A percentile compares a stretch with the other conserved stretches of the same genome.
These are phyloP conservation scores for Brassica balearica DNA, from an alignment of 441 rosid genomes.

Conservation along the genomic window DNA sequence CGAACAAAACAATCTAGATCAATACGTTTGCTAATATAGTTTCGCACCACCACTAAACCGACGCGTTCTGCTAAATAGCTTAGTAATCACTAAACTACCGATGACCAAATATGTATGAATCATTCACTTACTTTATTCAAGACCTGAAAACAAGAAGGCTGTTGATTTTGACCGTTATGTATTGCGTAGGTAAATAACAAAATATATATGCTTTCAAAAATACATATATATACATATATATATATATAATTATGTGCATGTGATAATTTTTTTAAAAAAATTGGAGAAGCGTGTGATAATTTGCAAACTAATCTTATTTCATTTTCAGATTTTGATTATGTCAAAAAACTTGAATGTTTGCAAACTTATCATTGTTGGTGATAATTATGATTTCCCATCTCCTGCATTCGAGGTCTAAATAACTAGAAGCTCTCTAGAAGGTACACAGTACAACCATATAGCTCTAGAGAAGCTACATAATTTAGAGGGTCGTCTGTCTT, in stretches of 20 bases:
- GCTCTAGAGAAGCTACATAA: not conserved
- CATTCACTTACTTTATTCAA: not conserved
- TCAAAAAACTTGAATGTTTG: not conserved
- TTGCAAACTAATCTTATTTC: not conserved
- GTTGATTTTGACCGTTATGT: not conserved
- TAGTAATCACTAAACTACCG: too few species aligned
- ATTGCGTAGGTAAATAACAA: not conserved
- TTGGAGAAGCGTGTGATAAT: too few species aligned
- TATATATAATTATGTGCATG: not conserved
- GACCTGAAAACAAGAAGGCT: not conserved
- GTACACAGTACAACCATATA: not conserved
- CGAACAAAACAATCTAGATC: too few species aligned
- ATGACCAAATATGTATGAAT: not conserved
- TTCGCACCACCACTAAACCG: too few species aligned
- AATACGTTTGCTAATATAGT: too few species aligned
- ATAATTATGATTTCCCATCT: not conserved
- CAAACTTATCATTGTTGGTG: not conserved
- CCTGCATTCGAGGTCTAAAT: not conserved
- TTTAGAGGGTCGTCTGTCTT: not conserved
- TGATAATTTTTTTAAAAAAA: not conserved
- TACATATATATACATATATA: too few species aligned
- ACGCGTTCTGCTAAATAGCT: too few species aligned
- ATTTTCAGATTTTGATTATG: not conserved
- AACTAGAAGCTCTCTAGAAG: not conserved
- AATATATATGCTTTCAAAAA: too few species aligned